A percentile compares a stretch with the other conserved stretches of the same genome.
These are phyloP conservation scores for Colletotrichum lindemuthianum DNA, from an alignment of 2,329 filamentous ascomycete species.

Conservation along the genomic window DNA sequence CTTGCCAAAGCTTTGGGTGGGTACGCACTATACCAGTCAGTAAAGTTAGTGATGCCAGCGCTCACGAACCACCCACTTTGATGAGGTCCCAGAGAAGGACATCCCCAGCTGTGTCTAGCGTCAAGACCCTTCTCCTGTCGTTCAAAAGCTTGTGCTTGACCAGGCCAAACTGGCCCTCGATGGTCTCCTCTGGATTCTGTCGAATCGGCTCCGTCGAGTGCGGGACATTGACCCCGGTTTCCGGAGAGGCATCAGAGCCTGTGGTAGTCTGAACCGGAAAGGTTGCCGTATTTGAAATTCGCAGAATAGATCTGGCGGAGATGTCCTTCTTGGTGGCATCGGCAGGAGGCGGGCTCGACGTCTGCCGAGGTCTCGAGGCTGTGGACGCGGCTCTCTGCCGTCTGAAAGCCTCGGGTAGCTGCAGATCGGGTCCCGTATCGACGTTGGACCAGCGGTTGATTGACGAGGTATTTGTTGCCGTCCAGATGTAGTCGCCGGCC, in stretches of 20 bases:
- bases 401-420: conserved; percentile 66
- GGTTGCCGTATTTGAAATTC: conserved; percentile 84
- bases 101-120: conserved; percentile 93
- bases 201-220: conserved; percentile 67
- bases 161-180: conserved; percentile 93
- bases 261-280: conserved; percentile 70
- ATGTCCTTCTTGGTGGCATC: conserved; percentile 70
- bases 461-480: conserved; percentile 87
- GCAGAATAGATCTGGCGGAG: conserved; percentile 79
- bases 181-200: conserved; percentile 78
- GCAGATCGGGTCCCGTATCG: conserved; percentile 78
- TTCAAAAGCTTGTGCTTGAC: conserved; percentile 94
- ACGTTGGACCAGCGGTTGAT: conserved; percentile 93
- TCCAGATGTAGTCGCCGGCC: conserved; percentile 85
- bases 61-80: conserved; percentile 62
- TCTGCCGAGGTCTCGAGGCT: conserved; percentile 37
- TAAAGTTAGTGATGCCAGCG: not conserved
- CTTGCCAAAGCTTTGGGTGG: conserved; percentile 93
- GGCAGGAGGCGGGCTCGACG: conserved; percentile 46
- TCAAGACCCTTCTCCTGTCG: conserved; percentile 88
- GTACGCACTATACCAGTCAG: conserved; percentile 72
- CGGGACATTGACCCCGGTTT: conserved; percentile 38
- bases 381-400: conserved; percentile 59
- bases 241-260: conserved; percentile 62
- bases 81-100: conserved; percentile 95